These are phyloP conservation scores for Amanita polypyramis DNA, from an alignment of 768 basidiomycete species.

Conservation along the genomic window DNA sequence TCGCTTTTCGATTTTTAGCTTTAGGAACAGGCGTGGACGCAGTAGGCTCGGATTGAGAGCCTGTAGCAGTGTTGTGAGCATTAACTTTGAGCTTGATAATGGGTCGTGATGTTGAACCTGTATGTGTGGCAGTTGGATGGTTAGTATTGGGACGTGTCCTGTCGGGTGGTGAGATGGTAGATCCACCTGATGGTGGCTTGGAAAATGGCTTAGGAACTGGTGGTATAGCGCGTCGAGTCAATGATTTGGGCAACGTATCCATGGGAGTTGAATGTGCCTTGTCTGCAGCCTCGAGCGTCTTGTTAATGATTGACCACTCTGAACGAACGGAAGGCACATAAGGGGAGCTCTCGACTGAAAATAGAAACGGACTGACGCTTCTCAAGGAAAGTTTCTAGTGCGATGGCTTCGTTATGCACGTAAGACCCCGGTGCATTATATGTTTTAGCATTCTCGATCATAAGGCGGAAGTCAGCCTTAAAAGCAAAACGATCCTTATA, in stretches of 20 bases:
- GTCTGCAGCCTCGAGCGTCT: conserved; percentile 64
- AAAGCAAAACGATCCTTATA: conserved; percentile 82
- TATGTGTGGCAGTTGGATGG: conserved; percentile 14
- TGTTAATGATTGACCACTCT: conserved; percentile 87
- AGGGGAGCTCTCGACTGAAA: not conserved
- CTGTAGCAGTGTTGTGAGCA: conserved; percentile 17
- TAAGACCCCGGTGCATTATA: conserved; percentile 72
- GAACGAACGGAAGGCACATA: conserved; percentile 1
- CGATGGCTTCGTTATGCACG: conserved; percentile 66
- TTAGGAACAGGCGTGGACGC: conserved; percentile 22
- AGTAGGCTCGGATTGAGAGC: conserved; percentile 20
- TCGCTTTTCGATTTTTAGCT: conserved; percentile 31
- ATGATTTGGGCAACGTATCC: conserved; percentile 14
- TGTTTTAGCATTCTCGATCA: conserved; percentile 77
- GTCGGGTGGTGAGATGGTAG: conserved; percentile 2
- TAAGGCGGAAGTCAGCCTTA: conserved; percentile 76
- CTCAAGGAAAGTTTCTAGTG: conserved; percentile 75
- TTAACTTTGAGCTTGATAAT: conserved; percentile 62
- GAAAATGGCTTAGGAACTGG: conserved; percentile 30
- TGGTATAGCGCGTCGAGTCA: conserved; percentile 24
- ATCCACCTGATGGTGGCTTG: conserved; percentile 10
- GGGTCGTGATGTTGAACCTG: conserved; percentile 33
- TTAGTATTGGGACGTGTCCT: conserved; percentile 1
- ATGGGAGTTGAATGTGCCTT: conserved; percentile 26
- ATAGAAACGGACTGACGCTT: conserved; percentile 47